Evolutionary conservation across 768 basidiomycete species (phyloP), one percentile per base, ranked within the genome.

Genomic region (Calocybe indica): DNA sequence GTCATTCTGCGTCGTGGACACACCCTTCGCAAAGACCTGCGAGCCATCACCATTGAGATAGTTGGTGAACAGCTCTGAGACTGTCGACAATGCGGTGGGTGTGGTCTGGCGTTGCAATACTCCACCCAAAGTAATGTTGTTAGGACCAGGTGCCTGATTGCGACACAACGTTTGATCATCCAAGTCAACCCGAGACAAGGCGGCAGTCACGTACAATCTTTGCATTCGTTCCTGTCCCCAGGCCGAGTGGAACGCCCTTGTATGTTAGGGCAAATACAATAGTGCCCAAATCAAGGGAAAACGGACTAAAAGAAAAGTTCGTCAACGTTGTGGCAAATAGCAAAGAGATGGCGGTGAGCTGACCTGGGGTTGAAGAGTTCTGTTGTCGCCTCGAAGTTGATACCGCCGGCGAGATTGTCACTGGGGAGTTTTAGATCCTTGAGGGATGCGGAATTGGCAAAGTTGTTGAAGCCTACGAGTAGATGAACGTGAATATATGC

Each of bases 251-350:
- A 13, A 82, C 72, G 39, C 69, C 73, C 37, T 79, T 59, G 62
- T 85, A 88, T 14, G 68, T 66, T 28, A 89, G 68, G 48, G 72
- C 72, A 55, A 88, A 86, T 3, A 78, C 64, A 5, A 83, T 78
- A 0, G 82, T 83, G 31, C 85, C 86, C 36, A 89, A 71, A 55
- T 78, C 68, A 48, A 89, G 70, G n/a, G 75, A 65, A 60, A 89
- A 88, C 0, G 85, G 83, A 54, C 82, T 85, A 48, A 10, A 37
- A 5, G n/a, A n/a, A n/a, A n/a, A n/a, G n/a, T n/a, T n/a, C n/a
- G n/a, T 36, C 14, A 37, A 7, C 22, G 14, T 11, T 41, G 35
- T 47, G 13, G 40, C 30, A 46, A 11, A 6, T n/a, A 8, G 11
- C 8, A 31, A 40, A 12, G 12, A 12, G 40, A 29, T 12, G 11